These are phyloP conservation scores for Botrytis pseudocinerea DNA, from an alignment of 2,329 filamentous ascomycete species.

Conservation along the genomic window DNA sequence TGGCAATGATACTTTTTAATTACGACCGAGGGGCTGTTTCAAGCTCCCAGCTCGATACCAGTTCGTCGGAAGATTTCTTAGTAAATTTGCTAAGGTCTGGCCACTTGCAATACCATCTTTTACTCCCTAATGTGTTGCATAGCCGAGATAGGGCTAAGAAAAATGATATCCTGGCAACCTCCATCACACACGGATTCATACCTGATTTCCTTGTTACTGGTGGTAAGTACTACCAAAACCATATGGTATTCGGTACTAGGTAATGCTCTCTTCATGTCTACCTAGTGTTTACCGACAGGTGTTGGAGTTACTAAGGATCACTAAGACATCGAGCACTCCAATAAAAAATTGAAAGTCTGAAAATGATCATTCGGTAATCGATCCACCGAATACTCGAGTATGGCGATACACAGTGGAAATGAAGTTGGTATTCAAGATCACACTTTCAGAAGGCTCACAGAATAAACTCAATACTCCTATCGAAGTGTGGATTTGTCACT, in stretches of 20 bases:
- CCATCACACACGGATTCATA: neutral
- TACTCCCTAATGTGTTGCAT: neutral
- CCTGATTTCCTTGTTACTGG: neutral
- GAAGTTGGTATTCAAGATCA: neutral
- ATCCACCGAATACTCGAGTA: neutral
- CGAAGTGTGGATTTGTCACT: neutral
- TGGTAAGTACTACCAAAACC: slow-evolving; percentile 4
- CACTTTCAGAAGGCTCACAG: neutral
- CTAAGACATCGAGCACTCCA: neutral
- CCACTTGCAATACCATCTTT: neutral
- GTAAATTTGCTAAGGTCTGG: neutral
- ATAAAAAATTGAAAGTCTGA: neutral
- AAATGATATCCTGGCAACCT: neutral
- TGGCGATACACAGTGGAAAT: neutral
- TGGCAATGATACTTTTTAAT: neutral
- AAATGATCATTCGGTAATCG: neutral
- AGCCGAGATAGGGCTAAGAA: neutral
- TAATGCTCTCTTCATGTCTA: neutral
- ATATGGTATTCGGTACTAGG: neutral
- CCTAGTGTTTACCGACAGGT: neutral
- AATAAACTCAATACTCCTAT: neutral
- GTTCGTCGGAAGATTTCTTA: slow-evolving; percentile 5
- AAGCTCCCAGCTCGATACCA: neutral
- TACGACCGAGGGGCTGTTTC: neutral
- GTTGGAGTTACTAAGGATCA: neutral